Base-by-base conservation (phyloP, 2,329 filamentous ascomycete genomes). In the Chrysoporthe puriensis region DNA sequence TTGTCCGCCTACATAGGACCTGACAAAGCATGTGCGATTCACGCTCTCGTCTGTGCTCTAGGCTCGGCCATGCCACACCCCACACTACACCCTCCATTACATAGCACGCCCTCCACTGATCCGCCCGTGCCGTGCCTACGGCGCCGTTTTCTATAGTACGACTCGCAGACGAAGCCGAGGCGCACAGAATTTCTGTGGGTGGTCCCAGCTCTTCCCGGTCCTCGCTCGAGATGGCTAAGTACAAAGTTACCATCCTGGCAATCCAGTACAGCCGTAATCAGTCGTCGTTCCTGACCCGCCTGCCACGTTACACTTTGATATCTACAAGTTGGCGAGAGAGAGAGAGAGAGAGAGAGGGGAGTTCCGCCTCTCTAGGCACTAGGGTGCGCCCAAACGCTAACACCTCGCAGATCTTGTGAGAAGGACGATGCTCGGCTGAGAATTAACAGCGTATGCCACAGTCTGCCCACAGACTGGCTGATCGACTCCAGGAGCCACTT, bases 31-130 rank as follows among this genome's bases (percentile, higher is more conserved):
- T 16, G 13, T 32, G 50, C 50, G 50, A 54, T 6, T 54, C 50
- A 54, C 50, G 50, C 50, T 16, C 50, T 54, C 50, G 50, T 54
- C 50, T 54, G 32, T 16, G 50, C 21, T 54, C 16, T 26, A 54
- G 50, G 50, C 50, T 54, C 50, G 14, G 50, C 32, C 50, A 54
- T 54, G 50, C 50, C 32, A 54, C 50, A 21, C 9, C 48, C 21
- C 21, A 21, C 26, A 7, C n/a, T 52, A 16, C 50, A 16, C 16
- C 26, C 26, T 26, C 26, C 50, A 21, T 21, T 26, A 54, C 50
- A 54, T 16, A 8, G 13, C 21, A 34, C 26, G 9, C 26, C 50
- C 21, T 54, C 50, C 21, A 54, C 50, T 16, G 21, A 14, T 54
- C 50, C 50, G 50, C 50, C 32, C 50, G 50, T 54, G 50, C 50